Percentiles rank a stretch among this genome's conserved stretches.
These are phyloP conservation scores for Flammula alnicola DNA, from an alignment of 1,284 basidiomycete species.

Conservation along the genomic window DNA sequence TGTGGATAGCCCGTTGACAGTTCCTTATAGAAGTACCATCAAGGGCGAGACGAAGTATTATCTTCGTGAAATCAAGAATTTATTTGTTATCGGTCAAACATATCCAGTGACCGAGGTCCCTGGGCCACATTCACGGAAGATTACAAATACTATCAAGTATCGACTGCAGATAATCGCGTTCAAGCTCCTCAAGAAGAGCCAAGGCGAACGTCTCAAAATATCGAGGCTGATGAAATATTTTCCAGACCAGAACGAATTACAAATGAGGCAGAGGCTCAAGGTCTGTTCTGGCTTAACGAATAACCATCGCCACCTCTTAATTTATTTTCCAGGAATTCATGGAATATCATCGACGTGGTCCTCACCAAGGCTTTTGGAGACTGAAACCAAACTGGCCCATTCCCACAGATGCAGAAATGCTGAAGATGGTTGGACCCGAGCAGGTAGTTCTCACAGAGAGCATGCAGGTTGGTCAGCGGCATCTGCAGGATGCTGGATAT, in stretches of 20 bases:
- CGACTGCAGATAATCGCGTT: constrained; percentile 95
- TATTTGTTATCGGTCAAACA: constrained; percentile 95
- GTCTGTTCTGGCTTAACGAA: constrained; percentile 41
- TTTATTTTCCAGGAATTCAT: constrained; percentile 81
- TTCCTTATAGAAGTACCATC: constrained; percentile 72
- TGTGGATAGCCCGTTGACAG: constrained; percentile 13
- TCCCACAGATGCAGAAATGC: constrained; percentile 84
- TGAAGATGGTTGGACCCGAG: constrained; percentile 93
- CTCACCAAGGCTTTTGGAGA: constrained; percentile 96
- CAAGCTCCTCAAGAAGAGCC: constrained; percentile 89
- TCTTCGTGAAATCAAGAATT: constrained; percentile 91
- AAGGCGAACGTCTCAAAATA: constrained; percentile 90
- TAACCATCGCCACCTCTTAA: constrained; percentile 8
- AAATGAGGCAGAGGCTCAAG: constrained; percentile 97
- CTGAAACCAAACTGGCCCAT: constrained; percentile 80
- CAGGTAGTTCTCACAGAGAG: constrained; percentile 93
- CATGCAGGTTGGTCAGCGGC: constrained; percentile 97
- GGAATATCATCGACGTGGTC: constrained; percentile 94
- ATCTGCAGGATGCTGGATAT: constrained; percentile 94
- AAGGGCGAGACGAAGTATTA: constrained; percentile 91
- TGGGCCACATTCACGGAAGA: constrained; percentile 96
- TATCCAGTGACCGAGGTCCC: constrained; percentile 95
- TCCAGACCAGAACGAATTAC: constrained; percentile 97
- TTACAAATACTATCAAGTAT: constrained; percentile 95
- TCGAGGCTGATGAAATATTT: constrained; percentile 96